phyloP scores from a whole-genome alignment of 495 filamentous ascomycete genomes.

The Daldinia grandis region DNA sequence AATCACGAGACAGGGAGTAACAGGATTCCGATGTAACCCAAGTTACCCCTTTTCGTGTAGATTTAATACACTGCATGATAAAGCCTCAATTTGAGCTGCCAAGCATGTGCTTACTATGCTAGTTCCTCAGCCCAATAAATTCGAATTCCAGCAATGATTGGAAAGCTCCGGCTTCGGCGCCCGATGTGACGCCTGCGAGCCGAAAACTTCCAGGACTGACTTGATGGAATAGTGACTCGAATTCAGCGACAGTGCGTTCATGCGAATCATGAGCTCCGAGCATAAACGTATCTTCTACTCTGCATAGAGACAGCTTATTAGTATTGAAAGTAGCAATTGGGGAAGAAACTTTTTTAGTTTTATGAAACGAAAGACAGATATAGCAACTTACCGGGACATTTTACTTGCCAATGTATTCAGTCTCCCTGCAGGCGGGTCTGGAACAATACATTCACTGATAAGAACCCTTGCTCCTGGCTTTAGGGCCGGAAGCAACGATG shows the following conservation, averaged over 20 bases:
- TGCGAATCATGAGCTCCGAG: slow-evolving; percentile 39
- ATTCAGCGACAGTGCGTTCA: slow-evolving; percentile 44
- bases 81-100: not conserved
- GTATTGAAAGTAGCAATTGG: not conserved
- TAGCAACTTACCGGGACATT: slow-evolving; percentile 19
- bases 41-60: not conserved
- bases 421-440: slow-evolving; percentile 37
- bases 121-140: slow-evolving; percentile 18
- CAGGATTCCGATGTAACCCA: not conserved
- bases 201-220: slow-evolving; percentile 30
- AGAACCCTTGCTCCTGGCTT: slow-evolving; percentile 45
- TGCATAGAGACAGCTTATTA: slow-evolving; percentile 13
- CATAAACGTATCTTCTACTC: slow-evolving; percentile 46
- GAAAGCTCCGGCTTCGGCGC: slow-evolving; percentile 41
- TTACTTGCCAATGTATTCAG: slow-evolving; percentile 34
- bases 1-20: not conserved
- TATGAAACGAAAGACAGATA: not conserved
- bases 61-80: not conserved
- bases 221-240: slow-evolving; percentile 37
- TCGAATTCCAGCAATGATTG: slow-evolving; percentile 44
- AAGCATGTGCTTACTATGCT: not conserved
- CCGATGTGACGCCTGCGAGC: slow-evolving; percentile 39
- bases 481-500: slow-evolving; percentile 48
- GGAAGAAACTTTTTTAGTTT: too few species aligned
- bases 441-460: slow-evolving; percentile 48